Evolutionary conservation across 202 grass and related monocot genomes (phyloP), one percentile per base, ranked within the genome.

Genomic region (Tripidium arundinaceum): DNA sequence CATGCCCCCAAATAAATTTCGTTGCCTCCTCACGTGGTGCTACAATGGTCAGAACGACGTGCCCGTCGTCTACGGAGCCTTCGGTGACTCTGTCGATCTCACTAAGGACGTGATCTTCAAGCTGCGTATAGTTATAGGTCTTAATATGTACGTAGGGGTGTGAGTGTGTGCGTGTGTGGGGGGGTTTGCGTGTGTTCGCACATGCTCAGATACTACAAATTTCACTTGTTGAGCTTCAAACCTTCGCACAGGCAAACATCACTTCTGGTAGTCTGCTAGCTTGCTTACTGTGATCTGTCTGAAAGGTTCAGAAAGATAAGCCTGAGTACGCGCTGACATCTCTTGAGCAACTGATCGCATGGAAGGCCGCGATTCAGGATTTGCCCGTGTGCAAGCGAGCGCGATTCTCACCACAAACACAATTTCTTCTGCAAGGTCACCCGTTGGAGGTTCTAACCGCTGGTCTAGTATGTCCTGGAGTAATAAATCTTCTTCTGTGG

Each of bases 391-490:
- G 79, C 92, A 94, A 41, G 87, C 81, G 57, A 94, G 87, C 0
- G 92, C 92, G 13, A 94, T 75, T 52, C 74, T 87, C 3, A 90
- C 70, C 1, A 94, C 28, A 59, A 94, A 90, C 26, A 92, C 89
- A 15, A 94, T 62, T 66, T 92, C 89, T 75, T 92, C 86, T 14
- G 89, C 92, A 46, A 92, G 83, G 25, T 94, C 84, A 4, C 72
- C 89, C 0, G 65, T 88, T 27, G 89, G 92, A 85, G 65, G 49
- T 27, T 80, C 75, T 34, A 92, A 34, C 31, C 79, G 8, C 70
- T 94, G 92, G 64, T 94, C 92, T 58, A 94, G 63, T 72, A 92
- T 60, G 86, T 94, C 92, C 71, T 86, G 83, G 52, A 94, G 82
- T 19, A 94, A 68, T 31, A 90, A 12, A 65, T 92, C 89, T 33